A percentile compares a stretch with the other conserved stretches of the same genome.
phyloP scores from a whole-genome alignment of 2,329 filamentous ascomycete species.

The Bretziella fagacearum region DNA sequence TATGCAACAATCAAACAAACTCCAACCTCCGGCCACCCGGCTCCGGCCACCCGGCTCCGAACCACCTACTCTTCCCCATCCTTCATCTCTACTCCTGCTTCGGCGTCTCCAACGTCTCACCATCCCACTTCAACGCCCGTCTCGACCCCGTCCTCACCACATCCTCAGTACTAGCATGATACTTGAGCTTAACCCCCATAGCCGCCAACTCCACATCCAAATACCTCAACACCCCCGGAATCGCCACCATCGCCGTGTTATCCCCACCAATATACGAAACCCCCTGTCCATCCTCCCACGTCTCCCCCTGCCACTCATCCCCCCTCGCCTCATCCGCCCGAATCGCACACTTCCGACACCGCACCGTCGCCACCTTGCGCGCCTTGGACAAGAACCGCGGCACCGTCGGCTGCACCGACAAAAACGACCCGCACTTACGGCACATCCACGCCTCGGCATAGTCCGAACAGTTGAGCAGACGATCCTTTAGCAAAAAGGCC shows the following conservation, averaged over 20 bases:
- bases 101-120: constrained; percentile 11
- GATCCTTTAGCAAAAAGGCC: constrained; percentile 85
- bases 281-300: constrained; percentile 87
- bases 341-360: constrained; percentile 63
- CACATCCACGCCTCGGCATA: constrained; percentile 84
- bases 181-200: constrained; percentile 94
- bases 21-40: background rate
- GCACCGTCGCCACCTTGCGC: constrained; percentile 49
- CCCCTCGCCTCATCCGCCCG: constrained; percentile 39
- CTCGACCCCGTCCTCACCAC: constrained; percentile 37
- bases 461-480: constrained; percentile 92
- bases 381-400: constrained; percentile 47
- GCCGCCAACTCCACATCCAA: constrained; percentile 88
- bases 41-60: too few relatives aligned
- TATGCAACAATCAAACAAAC: background rate
- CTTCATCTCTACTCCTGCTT: background rate
- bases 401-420: constrained; percentile 69
- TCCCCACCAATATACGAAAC: constrained; percentile 74
- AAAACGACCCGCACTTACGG: constrained; percentile 72
- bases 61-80: background rate
- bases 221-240: constrained; percentile 83
- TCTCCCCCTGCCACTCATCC: constrained; percentile 48
- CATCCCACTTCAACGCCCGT: constrained; percentile 23
- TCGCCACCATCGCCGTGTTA: constrained; percentile 77
- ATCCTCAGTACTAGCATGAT: constrained; percentile 49